phyloP scores from a whole-genome alignment of 768 basidiomycete species.

The Naganishia kalamii region DNA sequence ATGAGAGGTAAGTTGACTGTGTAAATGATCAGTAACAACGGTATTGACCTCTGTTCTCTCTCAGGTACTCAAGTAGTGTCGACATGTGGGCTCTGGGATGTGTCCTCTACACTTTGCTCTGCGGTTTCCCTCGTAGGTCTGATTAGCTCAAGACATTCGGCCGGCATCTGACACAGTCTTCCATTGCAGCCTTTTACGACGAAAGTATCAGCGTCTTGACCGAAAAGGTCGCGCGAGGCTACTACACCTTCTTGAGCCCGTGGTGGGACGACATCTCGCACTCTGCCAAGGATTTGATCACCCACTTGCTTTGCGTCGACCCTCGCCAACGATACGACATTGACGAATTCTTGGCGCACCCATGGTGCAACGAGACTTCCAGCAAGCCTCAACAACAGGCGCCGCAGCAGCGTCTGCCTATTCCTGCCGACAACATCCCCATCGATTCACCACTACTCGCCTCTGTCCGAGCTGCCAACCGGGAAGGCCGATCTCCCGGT shows the following conservation, averaged over 20 bases:
- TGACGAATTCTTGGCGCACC: slow-evolving; percentile 92
- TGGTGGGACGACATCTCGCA: slow-evolving; percentile 97
- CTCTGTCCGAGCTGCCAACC: slow-evolving; percentile 63
- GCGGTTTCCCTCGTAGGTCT: slow-evolving; percentile 63
- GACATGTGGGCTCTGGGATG: slow-evolving; percentile 99
- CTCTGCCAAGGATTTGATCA: slow-evolving; percentile 87
- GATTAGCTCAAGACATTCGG: background rate
- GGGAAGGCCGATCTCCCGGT: slow-evolving; percentile 82
- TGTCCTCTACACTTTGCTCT: slow-evolving; percentile 95
- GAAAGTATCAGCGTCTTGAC: slow-evolving; percentile 97
- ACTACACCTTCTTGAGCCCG: slow-evolving; percentile 96
- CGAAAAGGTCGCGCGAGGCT: slow-evolving; percentile 93
- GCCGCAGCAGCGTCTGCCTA: slow-evolving; percentile 59
- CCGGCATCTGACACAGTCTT: background rate
- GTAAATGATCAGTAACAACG: background rate
- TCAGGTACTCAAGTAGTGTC: slow-evolving; percentile 56
- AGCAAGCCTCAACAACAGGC: slow-evolving; percentile 19
- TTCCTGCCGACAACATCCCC: slow-evolving; percentile 50
- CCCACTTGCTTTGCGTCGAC: slow-evolving; percentile 89
- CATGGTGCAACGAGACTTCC: slow-evolving; percentile 70
- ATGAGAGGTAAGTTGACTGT: slow-evolving; percentile 73
- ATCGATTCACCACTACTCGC: slow-evolving; percentile 87
- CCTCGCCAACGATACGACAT: slow-evolving; percentile 93
- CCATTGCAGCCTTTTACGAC: slow-evolving; percentile 87
- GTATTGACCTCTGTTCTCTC: background rate